Evolutionary conservation across 305 asterid genomes (phyloP).

Genomic region (Fraxinus xanthoxyloides): DNA sequence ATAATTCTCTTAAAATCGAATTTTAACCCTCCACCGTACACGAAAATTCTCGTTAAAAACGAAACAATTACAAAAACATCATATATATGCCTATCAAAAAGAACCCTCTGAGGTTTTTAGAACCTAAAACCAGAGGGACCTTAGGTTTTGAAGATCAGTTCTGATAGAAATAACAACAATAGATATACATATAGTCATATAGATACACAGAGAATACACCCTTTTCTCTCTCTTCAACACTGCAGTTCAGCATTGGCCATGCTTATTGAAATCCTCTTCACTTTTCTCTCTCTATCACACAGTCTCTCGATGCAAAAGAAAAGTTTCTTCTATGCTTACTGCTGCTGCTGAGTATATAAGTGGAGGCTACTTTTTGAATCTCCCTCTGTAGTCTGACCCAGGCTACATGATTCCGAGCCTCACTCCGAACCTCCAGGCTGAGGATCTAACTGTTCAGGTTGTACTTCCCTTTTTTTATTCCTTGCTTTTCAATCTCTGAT

Average conservation of each 20-base stretch:
- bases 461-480: background rate
- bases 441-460: conserved; percentile 23
- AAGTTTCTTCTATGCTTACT: conserved; percentile 38
- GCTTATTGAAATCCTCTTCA: conserved; percentile 2
- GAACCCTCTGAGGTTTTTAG: background rate
- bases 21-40: conserved; percentile 25
- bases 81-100: background rate
- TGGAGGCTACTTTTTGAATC: conserved; percentile 38
- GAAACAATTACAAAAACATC: background rate
- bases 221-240: conserved; percentile 30
- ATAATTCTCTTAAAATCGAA: background rate
- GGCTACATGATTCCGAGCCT: conserved; percentile 47
- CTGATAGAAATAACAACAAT: conserved; percentile 9
- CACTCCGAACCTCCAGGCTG: conserved; percentile 55
- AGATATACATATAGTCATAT: background rate
- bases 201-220: conserved; percentile 13
- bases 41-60: conserved; percentile 10
- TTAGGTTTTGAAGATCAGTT: conserved; percentile 17
- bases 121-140: conserved; percentile 15
- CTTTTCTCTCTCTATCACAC: background rate
- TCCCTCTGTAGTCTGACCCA: conserved; percentile 15
- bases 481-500: background rate
- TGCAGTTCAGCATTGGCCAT: conserved; percentile 32
- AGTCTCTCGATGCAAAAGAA: conserved; percentile 25
- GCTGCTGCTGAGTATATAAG: conserved; percentile 22